Evolutionary conservation across 2,329 filamentous ascomycete species (phyloP), one percentile per base, ranked within the genome.

Genomic region (Onygenales sp.): DNA sequence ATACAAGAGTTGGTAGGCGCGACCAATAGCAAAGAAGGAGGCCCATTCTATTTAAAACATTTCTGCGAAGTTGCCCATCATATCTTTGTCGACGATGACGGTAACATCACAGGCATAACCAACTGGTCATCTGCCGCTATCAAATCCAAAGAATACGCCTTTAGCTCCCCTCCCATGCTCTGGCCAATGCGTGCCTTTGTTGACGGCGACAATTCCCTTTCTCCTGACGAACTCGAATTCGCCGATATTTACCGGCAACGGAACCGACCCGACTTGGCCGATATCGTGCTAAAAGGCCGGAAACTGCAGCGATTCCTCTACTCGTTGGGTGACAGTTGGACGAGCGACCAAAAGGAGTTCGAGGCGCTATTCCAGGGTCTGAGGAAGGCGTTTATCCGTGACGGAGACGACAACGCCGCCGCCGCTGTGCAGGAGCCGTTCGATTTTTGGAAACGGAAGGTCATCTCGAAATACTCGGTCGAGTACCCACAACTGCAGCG

Each of bases 301-400:
- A 35, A 9, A 38, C 39, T 51, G 39, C 49, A 51, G 49, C 49
- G 49, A 3, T 43, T 51, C 17, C 33, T 43, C 17, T 51, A 43
- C 42, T 44, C 39, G 5, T 21, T 51, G 39, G 49, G 49, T n/a
- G 49, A 44, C 35, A 51, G 49, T 31, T 51, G 49, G 49, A 51
- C 49, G 8, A 39, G 14, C 11, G 49, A 51, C 11, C 39, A 51
- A 39, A 13, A 42, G 11, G 42, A 32, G 31, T 51, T 51, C 27
- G 49, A 51, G 31, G 42, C 49, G 5, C 21, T 51, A 31, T 51
- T 51, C 43, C 38, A 41, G 27, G 49, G 49, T 9, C 39, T 51
- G 21, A 21, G 49, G 8, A 51, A 44, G n/a, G 49, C 49, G n/a
- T 51, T 43, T 36, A 36, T 44, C 33, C 27, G 27, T 13, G 49